Conservation (phyloP, 331 rosid species). For the Acacia concinna region DNA sequence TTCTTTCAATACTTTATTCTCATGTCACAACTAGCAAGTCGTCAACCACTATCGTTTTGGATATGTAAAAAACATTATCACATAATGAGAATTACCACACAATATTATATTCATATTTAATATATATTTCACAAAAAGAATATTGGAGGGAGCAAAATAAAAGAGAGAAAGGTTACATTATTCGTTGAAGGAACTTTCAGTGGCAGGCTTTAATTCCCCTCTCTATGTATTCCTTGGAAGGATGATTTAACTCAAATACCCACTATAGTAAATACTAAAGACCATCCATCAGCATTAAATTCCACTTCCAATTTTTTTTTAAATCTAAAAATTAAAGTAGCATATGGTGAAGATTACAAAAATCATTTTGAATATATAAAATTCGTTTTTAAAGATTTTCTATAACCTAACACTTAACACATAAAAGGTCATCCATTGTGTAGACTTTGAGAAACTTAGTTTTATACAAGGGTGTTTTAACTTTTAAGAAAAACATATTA, state of each 20-base stretch:
- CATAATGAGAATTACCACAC: neutral
- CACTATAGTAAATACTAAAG: neutral
- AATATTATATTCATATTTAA: neutral
- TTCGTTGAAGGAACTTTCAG: neutral
- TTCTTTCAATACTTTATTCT: neutral
- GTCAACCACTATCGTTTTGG: constrained; percentile 9
- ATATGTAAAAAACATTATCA: neutral
- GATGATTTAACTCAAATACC: neutral
- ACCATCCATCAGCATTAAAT: neutral
- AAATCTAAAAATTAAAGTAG: too few species aligned
- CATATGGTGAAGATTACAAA: too few species aligned
- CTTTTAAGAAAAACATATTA: too few species aligned
- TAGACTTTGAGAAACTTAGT: too few species aligned
- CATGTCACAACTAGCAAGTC: constrained; percentile 12
- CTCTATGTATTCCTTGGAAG: neutral
- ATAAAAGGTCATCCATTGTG: too few species aligned
- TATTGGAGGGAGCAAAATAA: neutral
- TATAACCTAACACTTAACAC: too few species aligned
- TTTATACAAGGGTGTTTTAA: too few species aligned
- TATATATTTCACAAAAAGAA: neutral
- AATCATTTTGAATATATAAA: too few species aligned
- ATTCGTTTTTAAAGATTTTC: too few species aligned
- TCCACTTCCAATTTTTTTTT: too few species aligned
- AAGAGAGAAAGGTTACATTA: neutral
- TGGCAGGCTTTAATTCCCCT: too few species aligned